Conservation (phyloP, 169 alveolate species). For the Plasmodium cynomolgi region DNA sequence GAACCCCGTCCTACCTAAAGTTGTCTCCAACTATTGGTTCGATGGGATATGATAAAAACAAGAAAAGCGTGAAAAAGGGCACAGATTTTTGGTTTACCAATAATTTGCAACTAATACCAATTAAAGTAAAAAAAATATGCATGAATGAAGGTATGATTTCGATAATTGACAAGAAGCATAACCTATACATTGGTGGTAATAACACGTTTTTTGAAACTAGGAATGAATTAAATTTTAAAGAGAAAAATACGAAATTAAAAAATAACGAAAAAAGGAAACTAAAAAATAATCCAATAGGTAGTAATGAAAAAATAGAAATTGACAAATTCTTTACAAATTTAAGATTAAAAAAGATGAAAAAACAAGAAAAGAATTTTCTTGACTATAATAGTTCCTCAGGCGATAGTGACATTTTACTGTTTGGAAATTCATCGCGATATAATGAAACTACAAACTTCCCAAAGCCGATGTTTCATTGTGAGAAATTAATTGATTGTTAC, state of each 20-base stretch:
- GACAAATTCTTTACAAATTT: constrained; percentile 63
- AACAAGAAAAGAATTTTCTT: constrained; percentile 22
- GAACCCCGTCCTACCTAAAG: constrained; percentile 60
- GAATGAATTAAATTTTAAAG: constrained; percentile 39
- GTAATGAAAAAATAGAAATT: constrained; percentile 30
- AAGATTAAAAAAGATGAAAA: constrained; percentile 57
- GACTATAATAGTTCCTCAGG: constrained; percentile 65
- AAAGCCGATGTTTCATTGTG: constrained; percentile 32
- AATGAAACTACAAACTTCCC: constrained; percentile 6
- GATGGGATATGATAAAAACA: constrained; percentile 53
- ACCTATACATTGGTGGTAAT: constrained; percentile 46
- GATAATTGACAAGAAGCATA: constrained; percentile 59
- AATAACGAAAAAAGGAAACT: constrained; percentile 7
- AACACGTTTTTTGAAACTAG: constrained; percentile 51
- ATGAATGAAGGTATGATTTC: constrained; percentile 62
- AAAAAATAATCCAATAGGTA: not conserved
- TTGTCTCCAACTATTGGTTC: constrained; percentile 71
- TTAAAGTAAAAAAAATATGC: constrained; percentile 58
- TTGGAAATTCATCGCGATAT: constrained; percentile 21
- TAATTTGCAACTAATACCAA: constrained; percentile 58
- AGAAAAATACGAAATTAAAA: constrained; percentile 22
- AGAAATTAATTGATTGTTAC: constrained; percentile 10
- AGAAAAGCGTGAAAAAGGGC: constrained; percentile 49
- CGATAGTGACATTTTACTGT: constrained; percentile 52
- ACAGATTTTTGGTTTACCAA: constrained; percentile 74